A percentile compares a stretch with the other conserved stretches of the same genome.
Evolutionary conservation across 179 eudicot genomes (phyloP).

Genomic region (Carnegiea gigantea): DNA sequence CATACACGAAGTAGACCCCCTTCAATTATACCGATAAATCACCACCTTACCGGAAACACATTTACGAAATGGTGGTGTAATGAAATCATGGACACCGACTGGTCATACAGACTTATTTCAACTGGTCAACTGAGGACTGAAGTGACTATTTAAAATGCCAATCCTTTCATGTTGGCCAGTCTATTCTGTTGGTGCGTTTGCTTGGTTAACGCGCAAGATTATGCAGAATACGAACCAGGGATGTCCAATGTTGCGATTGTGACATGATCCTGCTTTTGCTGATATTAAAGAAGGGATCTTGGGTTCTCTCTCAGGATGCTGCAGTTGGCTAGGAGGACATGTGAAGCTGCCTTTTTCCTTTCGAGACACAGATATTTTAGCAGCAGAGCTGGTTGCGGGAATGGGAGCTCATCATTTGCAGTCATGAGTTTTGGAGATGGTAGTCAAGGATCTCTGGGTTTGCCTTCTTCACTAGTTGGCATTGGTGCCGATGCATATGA

Average conservation of each 20-base stretch:
- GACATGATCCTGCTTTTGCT: slow-evolving; percentile 14
- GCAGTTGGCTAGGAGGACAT: slow-evolving; percentile 18
- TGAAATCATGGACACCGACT: background rate
- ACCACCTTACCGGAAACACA: background rate
- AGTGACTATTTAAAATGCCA: background rate
- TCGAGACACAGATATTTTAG: slow-evolving; percentile 28
- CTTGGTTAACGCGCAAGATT: background rate
- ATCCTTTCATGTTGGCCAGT: slow-evolving; percentile 13
- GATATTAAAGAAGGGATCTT: slow-evolving; percentile 1
- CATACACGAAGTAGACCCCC: too few relatives aligned
- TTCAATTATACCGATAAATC: background rate
- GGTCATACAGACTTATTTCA: background rate
- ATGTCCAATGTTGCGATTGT: background rate
- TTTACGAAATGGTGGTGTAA: too few relatives aligned
- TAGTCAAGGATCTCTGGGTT: slow-evolving; percentile 81
- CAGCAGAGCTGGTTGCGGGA: slow-evolving; percentile 17
- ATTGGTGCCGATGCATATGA: slow-evolving; percentile 80
- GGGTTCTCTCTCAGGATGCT: slow-evolving; percentile 27
- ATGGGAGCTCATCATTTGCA: slow-evolving; percentile 32
- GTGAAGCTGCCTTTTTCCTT: slow-evolving; percentile 9
- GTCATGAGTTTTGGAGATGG: slow-evolving; percentile 98
- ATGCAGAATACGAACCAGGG: background rate
- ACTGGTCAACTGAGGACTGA: background rate
- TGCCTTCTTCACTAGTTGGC: slow-evolving; percentile 57
- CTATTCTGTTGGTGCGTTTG: background rate